phyloP scores from a whole-genome alignment of 2,329 filamentous ascomycete species.

The Neospermospora avenae region DNA sequence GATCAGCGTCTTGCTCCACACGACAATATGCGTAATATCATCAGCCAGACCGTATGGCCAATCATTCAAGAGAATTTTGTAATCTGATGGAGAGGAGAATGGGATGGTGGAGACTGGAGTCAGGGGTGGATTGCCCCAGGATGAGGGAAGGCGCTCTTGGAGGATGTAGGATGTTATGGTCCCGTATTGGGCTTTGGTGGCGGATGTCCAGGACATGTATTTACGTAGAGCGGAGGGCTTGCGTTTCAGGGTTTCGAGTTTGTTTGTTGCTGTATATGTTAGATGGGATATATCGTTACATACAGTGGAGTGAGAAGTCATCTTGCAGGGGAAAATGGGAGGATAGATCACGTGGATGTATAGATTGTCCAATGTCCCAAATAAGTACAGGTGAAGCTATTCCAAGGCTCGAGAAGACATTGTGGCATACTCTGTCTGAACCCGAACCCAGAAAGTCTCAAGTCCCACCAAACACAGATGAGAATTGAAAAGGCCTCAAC shows the following conservation, averaged over 20 bases:
- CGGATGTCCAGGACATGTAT: constrained; percentile 74
- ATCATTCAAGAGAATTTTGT: constrained; percentile 78
- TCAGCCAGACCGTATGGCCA: constrained; percentile 82
- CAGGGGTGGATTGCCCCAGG: constrained; percentile 63
- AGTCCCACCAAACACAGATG: too few relatives aligned
- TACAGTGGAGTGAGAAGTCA: not conserved
- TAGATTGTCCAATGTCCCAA: not conserved
- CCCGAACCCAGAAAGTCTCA: too few relatives aligned
- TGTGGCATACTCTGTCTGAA: not conserved
- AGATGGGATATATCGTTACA: not conserved
- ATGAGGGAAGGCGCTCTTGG: constrained; percentile 59
- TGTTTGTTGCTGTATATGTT: constrained; percentile 39
- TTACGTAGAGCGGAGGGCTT: constrained; percentile 75
- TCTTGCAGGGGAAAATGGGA: too few relatives aligned
- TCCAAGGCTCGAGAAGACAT: not conserved
- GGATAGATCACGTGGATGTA: not conserved
- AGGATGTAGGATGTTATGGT: constrained; percentile 78
- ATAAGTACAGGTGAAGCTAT: not conserved
- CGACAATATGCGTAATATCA: constrained; percentile 75
- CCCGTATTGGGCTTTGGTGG: constrained; percentile 70
- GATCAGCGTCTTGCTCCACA: constrained; percentile 85
- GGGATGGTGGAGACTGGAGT: constrained; percentile 39
- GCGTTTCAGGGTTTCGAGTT: constrained; percentile 73
- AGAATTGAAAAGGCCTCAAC: not conserved
- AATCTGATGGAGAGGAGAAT: constrained; percentile 54